Percentiles rank a stretch among this genome's conserved stretches.
phyloP scores from a whole-genome alignment of 768 basidiomycete genomes.

The Boletus bicolor region DNA sequence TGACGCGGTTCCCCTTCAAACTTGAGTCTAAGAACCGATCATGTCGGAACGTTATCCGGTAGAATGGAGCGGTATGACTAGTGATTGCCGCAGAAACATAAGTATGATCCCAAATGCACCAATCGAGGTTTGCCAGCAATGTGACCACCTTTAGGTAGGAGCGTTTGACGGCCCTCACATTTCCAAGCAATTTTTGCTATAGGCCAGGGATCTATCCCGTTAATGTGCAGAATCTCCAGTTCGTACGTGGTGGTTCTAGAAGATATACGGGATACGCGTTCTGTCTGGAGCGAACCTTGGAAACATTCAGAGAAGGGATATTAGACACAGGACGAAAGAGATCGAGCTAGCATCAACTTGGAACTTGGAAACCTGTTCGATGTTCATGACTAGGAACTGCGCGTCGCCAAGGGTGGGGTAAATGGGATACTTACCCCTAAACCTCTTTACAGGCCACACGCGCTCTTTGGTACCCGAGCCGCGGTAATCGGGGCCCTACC shows the following conservation, averaged over 20 bases:
- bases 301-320: background rate
- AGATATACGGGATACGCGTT: background rate
- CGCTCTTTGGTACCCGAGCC: conserved; percentile 10
- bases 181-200: background rate
- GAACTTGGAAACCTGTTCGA: background rate
- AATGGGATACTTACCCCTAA: background rate
- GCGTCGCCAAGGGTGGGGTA: background rate
- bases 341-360: background rate
- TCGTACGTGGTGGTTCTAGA: background rate
- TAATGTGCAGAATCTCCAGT: background rate
- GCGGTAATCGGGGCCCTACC: conserved; percentile 28
- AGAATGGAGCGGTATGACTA: background rate
- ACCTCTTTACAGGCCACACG: conserved; percentile 12
- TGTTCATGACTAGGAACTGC: background rate
- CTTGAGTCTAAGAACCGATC: background rate
- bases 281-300: background rate
- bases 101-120: background rate
- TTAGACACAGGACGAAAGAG: background rate
- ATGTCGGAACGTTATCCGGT: background rate
- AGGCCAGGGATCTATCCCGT: background rate
- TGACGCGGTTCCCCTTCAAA: background rate
- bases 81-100: background rate
- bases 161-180: background rate
- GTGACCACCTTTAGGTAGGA: background rate
- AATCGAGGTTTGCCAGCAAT: background rate